These are phyloP conservation scores for Hypsizygus marmoreus DNA, from an alignment of 768 basidiomycete genomes.

Conservation along the genomic window DNA sequence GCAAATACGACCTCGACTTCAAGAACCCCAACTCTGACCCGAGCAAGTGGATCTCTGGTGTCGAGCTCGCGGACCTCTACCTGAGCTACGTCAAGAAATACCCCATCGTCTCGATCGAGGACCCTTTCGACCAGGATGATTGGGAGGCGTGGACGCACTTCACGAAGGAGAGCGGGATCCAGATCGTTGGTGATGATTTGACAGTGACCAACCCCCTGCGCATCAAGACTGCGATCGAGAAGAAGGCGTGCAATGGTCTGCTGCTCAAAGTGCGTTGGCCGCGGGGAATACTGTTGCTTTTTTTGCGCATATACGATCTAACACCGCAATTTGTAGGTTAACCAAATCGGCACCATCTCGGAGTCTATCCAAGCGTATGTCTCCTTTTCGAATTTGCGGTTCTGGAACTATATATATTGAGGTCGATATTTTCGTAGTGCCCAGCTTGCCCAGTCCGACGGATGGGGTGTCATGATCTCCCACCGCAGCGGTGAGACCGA, in stretches of 20 bases:
- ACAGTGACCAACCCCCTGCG: constrained; percentile 97
- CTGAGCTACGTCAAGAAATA: constrained; percentile 85
- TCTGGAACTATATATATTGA: not conserved
- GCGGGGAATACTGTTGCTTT: too few species aligned
- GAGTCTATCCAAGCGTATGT: constrained; percentile 98
- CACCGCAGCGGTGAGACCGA: constrained; percentile 99
- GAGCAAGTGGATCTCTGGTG: constrained; percentile 92
- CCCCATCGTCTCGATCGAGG: constrained; percentile 94
- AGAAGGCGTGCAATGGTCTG: constrained; percentile 99
- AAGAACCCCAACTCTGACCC: constrained; percentile 99
- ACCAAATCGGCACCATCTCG: constrained; percentile 98
- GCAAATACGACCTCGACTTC: constrained; percentile 98
- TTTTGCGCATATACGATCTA: not conserved
- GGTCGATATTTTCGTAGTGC: constrained; percentile 56
- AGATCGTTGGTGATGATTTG: constrained; percentile 95
- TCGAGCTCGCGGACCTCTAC: constrained; percentile 93
- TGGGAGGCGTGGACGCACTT: constrained; percentile 98
- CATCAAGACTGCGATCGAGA: constrained; percentile 98
- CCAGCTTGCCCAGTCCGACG: constrained; percentile 92
- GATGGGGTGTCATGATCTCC: constrained; percentile 99
- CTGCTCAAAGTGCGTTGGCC: constrained; percentile 75
- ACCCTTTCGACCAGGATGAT: constrained; percentile 99
- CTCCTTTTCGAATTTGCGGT: not conserved
- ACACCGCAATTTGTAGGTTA: constrained; percentile 55
- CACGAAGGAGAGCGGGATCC: constrained; percentile 75